Conservation (phyloP, 805 yeast genomes). For the Huiozyma naganishii region DNA sequence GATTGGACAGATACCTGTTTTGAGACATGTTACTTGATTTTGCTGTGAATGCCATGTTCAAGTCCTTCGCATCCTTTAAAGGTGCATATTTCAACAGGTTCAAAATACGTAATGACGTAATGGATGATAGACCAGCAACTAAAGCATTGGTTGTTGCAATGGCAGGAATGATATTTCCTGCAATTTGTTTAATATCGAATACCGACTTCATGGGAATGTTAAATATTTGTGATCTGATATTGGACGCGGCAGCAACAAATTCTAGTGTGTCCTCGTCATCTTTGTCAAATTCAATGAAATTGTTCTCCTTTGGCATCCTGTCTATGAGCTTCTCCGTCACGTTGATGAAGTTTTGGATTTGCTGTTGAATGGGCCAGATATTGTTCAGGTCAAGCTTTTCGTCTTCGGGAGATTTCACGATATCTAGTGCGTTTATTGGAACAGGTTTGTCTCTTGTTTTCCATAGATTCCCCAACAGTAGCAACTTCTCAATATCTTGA, state of each 20-base stretch:
- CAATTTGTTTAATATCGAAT: conserved; percentile 86
- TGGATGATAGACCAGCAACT: conserved; percentile 77
- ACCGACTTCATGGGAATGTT: conserved; percentile 60
- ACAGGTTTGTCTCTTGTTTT: conserved; percentile 56
- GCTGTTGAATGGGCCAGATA: conserved; percentile 54
- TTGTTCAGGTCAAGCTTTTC: conserved; percentile 25
- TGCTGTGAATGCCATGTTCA: conserved; percentile 41
- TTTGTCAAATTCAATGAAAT: conserved; percentile 64
- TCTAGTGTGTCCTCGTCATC: conserved; percentile 87
- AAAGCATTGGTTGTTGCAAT: conserved; percentile 97
- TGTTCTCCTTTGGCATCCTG: conserved; percentile 33
- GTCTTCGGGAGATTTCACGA: not conserved
- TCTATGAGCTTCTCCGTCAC: conserved; percentile 40
- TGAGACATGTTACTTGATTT: conserved; percentile 34
- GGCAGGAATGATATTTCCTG: conserved; percentile 97
- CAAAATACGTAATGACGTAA: conserved; percentile 55
- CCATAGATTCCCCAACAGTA: conserved; percentile 69
- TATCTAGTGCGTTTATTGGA: conserved; percentile 34
- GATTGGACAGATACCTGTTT: conserved; percentile 53
- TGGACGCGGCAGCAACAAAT: conserved; percentile 81
- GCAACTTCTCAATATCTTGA: conserved; percentile 68
- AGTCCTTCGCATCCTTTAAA: conserved; percentile 27
- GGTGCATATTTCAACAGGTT: conserved; percentile 25
- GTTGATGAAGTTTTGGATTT: conserved; percentile 45
- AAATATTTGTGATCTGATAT: conserved; percentile 62